Evolutionary conservation across 2,329 filamentous ascomycete species (phyloP), one percentile per base, ranked within the genome.

Genomic region (Pseudogymnoascus sp.): DNA sequence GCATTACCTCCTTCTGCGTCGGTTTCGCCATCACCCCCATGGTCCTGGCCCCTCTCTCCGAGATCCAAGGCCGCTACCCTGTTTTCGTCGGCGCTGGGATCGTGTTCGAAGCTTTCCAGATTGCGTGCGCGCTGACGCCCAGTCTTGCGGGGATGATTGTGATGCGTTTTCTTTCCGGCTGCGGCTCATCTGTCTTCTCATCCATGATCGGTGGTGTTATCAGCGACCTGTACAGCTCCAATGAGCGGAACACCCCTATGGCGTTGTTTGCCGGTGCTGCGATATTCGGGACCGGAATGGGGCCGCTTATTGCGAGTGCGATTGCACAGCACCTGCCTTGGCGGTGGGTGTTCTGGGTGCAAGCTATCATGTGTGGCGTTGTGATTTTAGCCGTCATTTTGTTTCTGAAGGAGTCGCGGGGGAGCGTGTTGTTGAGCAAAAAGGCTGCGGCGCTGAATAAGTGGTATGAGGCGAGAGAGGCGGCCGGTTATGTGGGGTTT

Each of bases 121-220:
- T 90, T 28, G 85, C 87, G 5, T 93, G 89, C 71, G 90, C 89
- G 4, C 78, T 90, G 0, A 89, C 91, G 5, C 79, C 80, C 0
- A 83, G 83, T 2, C 85, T 90, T 65, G 83, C 83, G 0, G 91
- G 89, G 2, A 89, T 96, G 82, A 74, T 96, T 0, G 75, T 92
- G 2, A 83, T 87, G 0, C 84, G 93, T 0, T 89, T 96, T 71
- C 80, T 95, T 55, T 83, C 86, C 8, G 93, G 93, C 1, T 84
- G 86, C n/a, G 90, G 89, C 5, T 88, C 85, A 5, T 91, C 87
- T 59, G 86, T 81, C 0, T 96, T 96, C 71, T 91, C 88, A 49
- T 95, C 91, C 21, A 93, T 96, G 82, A 88, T 96, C 0, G 93
- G 93, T n/a, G 93, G 93, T 3, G 89, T 97, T 3, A 88, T 97